Evolutionary conservation across 495 filamentous ascomycete species (phyloP), one percentile per base, ranked within the genome.

Genomic region (Pseudomonodictys pantanalensis): DNA sequence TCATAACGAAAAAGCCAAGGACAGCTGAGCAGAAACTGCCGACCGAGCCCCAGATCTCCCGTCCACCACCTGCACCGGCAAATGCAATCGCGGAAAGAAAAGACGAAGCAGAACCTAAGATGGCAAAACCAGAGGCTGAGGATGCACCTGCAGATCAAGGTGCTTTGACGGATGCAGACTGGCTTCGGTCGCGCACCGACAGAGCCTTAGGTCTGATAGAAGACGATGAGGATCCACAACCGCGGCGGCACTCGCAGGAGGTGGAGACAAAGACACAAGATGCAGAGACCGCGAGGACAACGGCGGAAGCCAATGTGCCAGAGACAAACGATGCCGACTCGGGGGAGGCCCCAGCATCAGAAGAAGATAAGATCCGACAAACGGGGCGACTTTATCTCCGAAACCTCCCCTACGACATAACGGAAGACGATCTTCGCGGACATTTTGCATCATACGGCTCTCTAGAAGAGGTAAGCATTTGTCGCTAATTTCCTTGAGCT

Each of bases 121-220:
- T 43, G 33, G 23, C 12, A n/a, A 32, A 1, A 20, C n/a, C 18
- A 44, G n/a, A 18, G 33, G 44, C 15, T 58, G 43, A 52, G 61
- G 43, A 57, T 20, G 50, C 3, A 5, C 20, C 42, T 18, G 49
- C 39, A 3, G 41, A 39, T 35, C 42, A 54, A 20, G 58, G 49
- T 3, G 68, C 74, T 47, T 77, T 82, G 20, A 86, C 86, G 10
- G 95, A 98, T 70, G 80, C 83, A 43, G 93, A 99, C 69, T 99
- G 93, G 93, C 78, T 96, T 47, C 85, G 93, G 38, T 95, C 89
- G 38, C 86, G 89, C 62, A 97, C 91, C n/a, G 97, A 86, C 71
- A 83, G 95, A 62, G 73, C 97, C 44, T 78, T 97, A 32, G 95
- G 91, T 68, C 75, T 97, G 20, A 90, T 92, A 67, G 84, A 89